Evolutionary conservation across 2,329 filamentous ascomycete genomes (phyloP), one percentile per base, ranked within the genome.

Genomic region (Fusarium nanum): DNA sequence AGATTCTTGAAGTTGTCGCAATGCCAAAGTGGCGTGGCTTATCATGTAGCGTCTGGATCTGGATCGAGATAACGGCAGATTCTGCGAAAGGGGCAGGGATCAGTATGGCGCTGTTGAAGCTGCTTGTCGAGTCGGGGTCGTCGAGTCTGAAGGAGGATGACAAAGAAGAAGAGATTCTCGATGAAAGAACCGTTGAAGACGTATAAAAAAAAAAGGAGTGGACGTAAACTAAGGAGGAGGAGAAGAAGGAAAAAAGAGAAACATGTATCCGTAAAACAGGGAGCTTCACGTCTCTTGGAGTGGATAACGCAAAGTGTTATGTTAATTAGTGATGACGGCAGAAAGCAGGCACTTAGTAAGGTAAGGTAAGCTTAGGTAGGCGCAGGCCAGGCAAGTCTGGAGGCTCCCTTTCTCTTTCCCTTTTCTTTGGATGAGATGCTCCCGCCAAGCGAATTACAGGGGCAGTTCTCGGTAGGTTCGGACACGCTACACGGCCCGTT

Each of bases 81-180:
- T 64, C 49, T 60, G 72, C 53, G 72, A 74, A 64, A 72, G 63
- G 72, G 61, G 73, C 67, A 74, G 71, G 73, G 73, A 58, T 72
- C 61, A 56, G 47, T 52, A 23, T 53, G 53, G 65, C 54, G 64
- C 61, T 63, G 70, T 72, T 70, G 57, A 65, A 72, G 57, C 69
- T 68, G 55, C 66, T 57, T 57, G 42, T 56, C 42, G 25, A 37
- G 58, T 27, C 20, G 13, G 32, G 49, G 49, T 41, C 37, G 23
- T 53, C 49, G 49, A 40, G 34, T 18, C n/a, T 13, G 13, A 22
- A 42, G 37, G 25, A 48, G n/a, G 54, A 47, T 45, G 42, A 37
- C 25, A 50, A 47, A 53, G 47, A 56, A 49, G 62, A 44, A 12
- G 28, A n/a, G 10, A 48, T 48, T 37, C 22, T 56, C 54, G 20